These are phyloP conservation scores for Beauveria bassiana DNA, from an alignment of 2,329 filamentous ascomycete species.

Conservation along the genomic window DNA sequence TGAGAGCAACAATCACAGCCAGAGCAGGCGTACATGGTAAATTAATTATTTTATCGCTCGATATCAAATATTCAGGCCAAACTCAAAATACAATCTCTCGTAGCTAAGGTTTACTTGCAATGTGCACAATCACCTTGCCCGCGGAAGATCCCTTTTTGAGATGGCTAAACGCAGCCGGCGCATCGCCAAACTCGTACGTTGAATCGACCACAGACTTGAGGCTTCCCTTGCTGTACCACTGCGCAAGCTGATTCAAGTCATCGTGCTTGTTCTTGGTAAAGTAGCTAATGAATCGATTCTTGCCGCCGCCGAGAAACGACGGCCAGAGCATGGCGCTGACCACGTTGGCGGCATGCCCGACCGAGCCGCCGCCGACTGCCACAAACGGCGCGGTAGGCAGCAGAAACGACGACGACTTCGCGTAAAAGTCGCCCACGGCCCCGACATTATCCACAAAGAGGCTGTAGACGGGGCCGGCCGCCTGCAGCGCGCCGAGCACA, in stretches of 20 bases:
- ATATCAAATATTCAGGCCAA: no score
- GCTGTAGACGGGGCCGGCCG: constrained; percentile 36
- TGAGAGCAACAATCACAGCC: no score
- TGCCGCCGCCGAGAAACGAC: constrained; percentile 30
- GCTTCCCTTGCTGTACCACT: constrained; percentile 51
- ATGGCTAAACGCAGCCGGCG: constrained; percentile 46
- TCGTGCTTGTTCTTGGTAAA: constrained; percentile 32
- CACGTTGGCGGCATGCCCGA: constrained; percentile 19
- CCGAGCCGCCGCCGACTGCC: constrained; percentile 37
- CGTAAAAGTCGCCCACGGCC: constrained; percentile 35
- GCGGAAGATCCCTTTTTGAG: constrained; percentile 50
- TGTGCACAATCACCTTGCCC: constrained; percentile 49
- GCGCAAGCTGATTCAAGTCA: constrained; percentile 41
- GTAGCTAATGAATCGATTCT: constrained; percentile 34
- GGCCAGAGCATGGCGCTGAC: constrained; percentile 22
- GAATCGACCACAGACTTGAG: constrained; percentile 48
- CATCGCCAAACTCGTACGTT: constrained; percentile 48
- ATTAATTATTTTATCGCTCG: no score
- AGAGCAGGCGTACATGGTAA: no score
- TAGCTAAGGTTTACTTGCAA: neutral
- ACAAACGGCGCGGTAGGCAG: constrained; percentile 40
- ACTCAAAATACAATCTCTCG: no score
- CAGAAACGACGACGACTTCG: constrained; percentile 41
- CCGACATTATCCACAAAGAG: constrained; percentile 47
- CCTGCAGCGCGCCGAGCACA: constrained; percentile 33